phyloP scores from a whole-genome alignment of 768 basidiomycete genomes.

The Suillus subluteus region DNA sequence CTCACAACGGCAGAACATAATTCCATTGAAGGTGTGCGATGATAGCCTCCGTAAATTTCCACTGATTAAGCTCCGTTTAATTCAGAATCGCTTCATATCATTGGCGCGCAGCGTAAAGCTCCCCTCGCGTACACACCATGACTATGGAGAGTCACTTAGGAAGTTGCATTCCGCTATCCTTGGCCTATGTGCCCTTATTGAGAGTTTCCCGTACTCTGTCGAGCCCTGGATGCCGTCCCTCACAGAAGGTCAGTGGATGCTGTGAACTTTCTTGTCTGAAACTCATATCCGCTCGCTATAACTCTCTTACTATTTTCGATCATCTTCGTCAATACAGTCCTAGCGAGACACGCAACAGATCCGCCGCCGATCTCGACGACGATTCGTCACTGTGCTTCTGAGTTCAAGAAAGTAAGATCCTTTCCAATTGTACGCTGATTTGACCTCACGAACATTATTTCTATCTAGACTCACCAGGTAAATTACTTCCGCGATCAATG shows the following conservation, averaged over 20 bases:
- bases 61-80: conserved; percentile 10
- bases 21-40: conserved; percentile 72
- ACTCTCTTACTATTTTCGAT: conserved; percentile 6
- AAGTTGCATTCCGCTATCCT: conserved; percentile 88
- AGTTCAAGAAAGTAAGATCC: conserved; percentile 79
- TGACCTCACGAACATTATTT: conserved; percentile 10
- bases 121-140: conserved; percentile 68
- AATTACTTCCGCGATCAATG: conserved; percentile 14
- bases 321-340: conserved; percentile 44
- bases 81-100: conserved; percentile 78
- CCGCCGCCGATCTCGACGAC: conserved; percentile 91
- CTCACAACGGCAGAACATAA: conserved; percentile 86
- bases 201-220: conserved; percentile 94
- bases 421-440: conserved; percentile 17
- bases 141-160: conserved; percentile 73
- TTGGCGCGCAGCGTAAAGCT: conserved; percentile 63
- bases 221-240: conserved; percentile 90
- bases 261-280: not conserved
- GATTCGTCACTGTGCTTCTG: conserved; percentile 82
- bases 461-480: conserved; percentile 64
- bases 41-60: not conserved
- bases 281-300: not conserved
- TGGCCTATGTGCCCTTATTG: conserved; percentile 91
- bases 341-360: conserved; percentile 80
- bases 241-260: conserved; percentile 61